Evolutionary conservation across 2,329 filamentous ascomycete species (phyloP), one percentile per base, ranked within the genome.

Genomic region (Albifimbria verrucaria): DNA sequence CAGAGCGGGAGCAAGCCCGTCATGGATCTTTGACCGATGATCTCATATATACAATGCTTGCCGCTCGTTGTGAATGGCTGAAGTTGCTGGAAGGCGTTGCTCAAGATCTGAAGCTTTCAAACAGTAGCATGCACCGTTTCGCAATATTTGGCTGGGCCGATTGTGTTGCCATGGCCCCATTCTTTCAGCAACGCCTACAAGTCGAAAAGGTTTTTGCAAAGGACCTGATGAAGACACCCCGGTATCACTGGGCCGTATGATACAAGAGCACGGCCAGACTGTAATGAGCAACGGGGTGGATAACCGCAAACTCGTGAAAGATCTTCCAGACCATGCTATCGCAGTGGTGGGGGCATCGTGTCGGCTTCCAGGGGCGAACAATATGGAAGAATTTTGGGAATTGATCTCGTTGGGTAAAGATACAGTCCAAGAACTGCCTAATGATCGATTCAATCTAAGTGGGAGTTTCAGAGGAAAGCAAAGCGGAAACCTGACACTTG

Each of bases 281-380:
- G n/a, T n/a, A n/a, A n/a, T n/a, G n/a, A n/a, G n/a, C n/a, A n/a
- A n/a, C n/a, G n/a, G n/a, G 41, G 17, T 22, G 39, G 25, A 36
- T 32, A n/a, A 24, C n/a, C 25, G 7, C 20, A 12, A n/a, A 36
- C n/a, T 36, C 25, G n/a, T n/a, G n/a, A n/a, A n/a, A n/a, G n/a
- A n/a, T n/a, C n/a, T n/a, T n/a, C 47, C 21, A 25, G 48, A 17
- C 12, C 28, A 50, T 24, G 48, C 28, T 4, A 42, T 50, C 7
- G 48, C 48, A 7, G 20, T 50, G 18, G 32, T 50, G 10, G 48
- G 48, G 24, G 48, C 48, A 15, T 50, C 48, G 11, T 50, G 48
- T 25, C 48, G 48, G 21, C 22, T 50, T n/a, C 48, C 48, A 43
- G 48, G 48, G 10, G 48, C 48, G 12, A 20, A 22, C 9, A 42